Evolutionary conservation across 768 basidiomycete genomes (phyloP).

Genomic region (Agaricus sinodeliciosus): DNA sequence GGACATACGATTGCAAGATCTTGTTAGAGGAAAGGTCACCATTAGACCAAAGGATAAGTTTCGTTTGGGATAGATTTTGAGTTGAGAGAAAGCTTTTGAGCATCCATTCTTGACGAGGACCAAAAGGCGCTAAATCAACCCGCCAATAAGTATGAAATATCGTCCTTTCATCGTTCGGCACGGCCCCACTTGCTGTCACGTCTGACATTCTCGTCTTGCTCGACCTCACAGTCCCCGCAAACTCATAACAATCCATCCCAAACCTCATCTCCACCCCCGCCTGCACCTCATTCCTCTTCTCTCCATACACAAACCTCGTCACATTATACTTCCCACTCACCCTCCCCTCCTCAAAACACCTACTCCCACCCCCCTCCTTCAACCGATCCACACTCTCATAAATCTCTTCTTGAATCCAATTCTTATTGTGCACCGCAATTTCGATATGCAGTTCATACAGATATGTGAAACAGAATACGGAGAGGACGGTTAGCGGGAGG

Average conservation of each 20-base stretch:
- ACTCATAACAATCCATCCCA: constrained; percentile 89
- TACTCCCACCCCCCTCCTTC: constrained; percentile 27
- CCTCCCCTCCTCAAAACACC: constrained; percentile 59
- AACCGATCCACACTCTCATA: constrained; percentile 49
- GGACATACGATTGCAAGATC: constrained; percentile 54
- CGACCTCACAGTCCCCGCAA: constrained; percentile 72
- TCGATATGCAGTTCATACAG: constrained; percentile 84
- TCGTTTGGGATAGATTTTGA: constrained; percentile 58
- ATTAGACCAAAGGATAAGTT: constrained; percentile 89
- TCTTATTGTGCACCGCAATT: constrained; percentile 66
- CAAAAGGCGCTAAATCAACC: constrained; percentile 78
- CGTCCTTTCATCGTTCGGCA: constrained; percentile 39
- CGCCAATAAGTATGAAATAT: constrained; percentile 95
- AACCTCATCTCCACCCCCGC: constrained; percentile 73
- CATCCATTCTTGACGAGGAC: constrained; percentile 80
- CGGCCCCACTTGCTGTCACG: no score
- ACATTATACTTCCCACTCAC: constrained; percentile 66
- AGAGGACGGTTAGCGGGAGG: constrained; percentile 29
- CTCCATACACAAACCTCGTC: constrained; percentile 54
- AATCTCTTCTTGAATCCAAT: constrained; percentile 74
- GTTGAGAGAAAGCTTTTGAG: constrained; percentile 93
- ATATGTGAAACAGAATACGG: constrained; percentile 43
- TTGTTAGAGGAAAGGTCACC: constrained; percentile 55
- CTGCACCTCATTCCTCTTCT: constrained; percentile 64
- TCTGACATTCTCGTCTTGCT: background rate